Percentiles rank a stretch among this genome's conserved stretches.
Evolutionary conservation across 805 yeast species (phyloP).

Genomic region (Candida methanosorbosa): DNA sequence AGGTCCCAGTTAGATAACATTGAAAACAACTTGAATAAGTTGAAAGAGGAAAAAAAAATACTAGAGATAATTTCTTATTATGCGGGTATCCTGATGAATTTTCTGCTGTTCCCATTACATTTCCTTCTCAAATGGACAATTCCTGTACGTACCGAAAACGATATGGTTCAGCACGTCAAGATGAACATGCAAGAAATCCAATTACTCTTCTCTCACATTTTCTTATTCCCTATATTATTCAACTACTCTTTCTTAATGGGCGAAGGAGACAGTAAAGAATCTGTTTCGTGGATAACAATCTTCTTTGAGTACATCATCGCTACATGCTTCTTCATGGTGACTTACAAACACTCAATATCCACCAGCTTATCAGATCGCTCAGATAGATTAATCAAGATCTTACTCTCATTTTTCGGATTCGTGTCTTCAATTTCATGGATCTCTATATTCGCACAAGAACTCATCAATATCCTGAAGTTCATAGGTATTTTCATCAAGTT

Average conservation of each 20-base stretch:
- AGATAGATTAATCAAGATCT: conserved; percentile 2
- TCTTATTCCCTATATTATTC: neutral
- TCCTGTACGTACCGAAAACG: neutral
- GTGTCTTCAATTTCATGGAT: conserved; percentile 59
- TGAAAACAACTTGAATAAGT: too few species aligned
- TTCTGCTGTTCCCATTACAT: neutral
- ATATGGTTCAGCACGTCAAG: neutral
- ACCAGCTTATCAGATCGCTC: too few species aligned
- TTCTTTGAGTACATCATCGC: too few species aligned
- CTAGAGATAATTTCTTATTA: too few species aligned
- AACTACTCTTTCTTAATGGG: too few species aligned
- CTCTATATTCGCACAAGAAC: conserved; percentile 58
- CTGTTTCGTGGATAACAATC: too few species aligned
- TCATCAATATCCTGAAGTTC: conserved; percentile 55
- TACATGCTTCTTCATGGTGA: too few species aligned
- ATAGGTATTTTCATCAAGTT: conserved; percentile 51
- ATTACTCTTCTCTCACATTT: neutral
- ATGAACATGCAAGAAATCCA: neutral
- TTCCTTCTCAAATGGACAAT: neutral
- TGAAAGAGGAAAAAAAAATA: too few species aligned
- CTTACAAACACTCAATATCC: too few species aligned
- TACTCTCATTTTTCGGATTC: conserved; percentile 52
- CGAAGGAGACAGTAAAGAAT: too few species aligned
- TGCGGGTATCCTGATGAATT: too few species aligned
- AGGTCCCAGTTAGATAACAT: too few species aligned